Evolutionary conservation across 805 yeast species (phyloP).

Genomic region (Debaryomyces castellii): DNA sequence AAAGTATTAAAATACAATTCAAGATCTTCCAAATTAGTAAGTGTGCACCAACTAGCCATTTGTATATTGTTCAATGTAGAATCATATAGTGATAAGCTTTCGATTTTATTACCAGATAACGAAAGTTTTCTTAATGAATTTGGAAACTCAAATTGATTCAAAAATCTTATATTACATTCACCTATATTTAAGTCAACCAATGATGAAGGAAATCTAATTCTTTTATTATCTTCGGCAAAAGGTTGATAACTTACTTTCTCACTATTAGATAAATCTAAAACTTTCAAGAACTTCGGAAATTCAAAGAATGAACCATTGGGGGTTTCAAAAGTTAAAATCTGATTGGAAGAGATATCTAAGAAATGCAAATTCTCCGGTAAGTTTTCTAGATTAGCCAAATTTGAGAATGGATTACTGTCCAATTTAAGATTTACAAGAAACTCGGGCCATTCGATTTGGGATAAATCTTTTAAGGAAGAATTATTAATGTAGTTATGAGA

Average conservation of each 20-base stretch:
- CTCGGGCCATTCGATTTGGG: conserved; percentile 22
- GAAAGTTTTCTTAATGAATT: conserved; percentile 18
- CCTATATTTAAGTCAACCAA: conserved; percentile 21
- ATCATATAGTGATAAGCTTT: conserved; percentile 18
- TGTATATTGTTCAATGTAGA: conserved; percentile 7
- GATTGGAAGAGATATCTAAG: conserved; percentile 26
- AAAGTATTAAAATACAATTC: conserved; percentile 23
- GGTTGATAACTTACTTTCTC: neutral
- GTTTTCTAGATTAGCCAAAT: conserved; percentile 13
- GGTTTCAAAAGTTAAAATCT: conserved; percentile 11
- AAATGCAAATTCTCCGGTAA: conserved; percentile 21
- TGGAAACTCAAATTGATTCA: conserved; percentile 24
- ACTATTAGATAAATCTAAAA: conserved; percentile 20
- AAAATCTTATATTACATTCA: conserved; percentile 19
- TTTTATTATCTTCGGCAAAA: conserved; percentile 6
- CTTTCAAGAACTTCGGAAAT: conserved; percentile 27
- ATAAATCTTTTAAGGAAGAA: conserved; percentile 14
- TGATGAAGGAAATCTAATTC: conserved; percentile 21
- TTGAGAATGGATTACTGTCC: conserved; percentile 21
- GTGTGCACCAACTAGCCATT: conserved; percentile 21
- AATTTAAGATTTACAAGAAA: conserved; percentile 19
- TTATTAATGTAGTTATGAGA: conserved; percentile 20
- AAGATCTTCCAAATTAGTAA: conserved; percentile 19
- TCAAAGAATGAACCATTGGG: conserved; percentile 17
- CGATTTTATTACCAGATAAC: conserved; percentile 24